Percentiles rank a stretch among this genome's conserved stretches.
Evolutionary conservation across 352 stramenopile species (phyloP).

Genomic region (Thalassiosira livingstoniorum): DNA sequence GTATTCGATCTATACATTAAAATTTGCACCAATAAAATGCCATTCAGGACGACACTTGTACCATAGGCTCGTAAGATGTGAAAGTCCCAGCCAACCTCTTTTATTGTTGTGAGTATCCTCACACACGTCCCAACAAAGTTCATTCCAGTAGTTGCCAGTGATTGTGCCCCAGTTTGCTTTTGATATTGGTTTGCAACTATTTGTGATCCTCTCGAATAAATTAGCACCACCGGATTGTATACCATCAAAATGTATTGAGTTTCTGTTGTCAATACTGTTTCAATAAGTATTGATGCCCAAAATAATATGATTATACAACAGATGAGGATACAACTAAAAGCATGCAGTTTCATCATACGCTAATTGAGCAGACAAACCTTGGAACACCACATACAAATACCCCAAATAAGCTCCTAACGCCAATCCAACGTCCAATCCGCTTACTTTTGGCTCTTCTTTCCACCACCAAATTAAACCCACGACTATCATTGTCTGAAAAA

Average conservation of each 20-base stretch:
- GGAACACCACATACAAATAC: slow-evolving; percentile 62
- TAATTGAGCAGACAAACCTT: no score
- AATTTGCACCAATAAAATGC: slow-evolving; percentile 70
- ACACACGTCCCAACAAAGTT: slow-evolving; percentile 72
- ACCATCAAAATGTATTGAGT: slow-evolving; percentile 71
- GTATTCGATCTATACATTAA: slow-evolving; percentile 78
- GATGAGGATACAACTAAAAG: not conserved
- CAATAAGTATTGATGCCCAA: not conserved
- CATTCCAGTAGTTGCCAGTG: slow-evolving; percentile 67
- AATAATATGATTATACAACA: not conserved
- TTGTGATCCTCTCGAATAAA: slow-evolving; percentile 71
- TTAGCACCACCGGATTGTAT: slow-evolving; percentile 65
- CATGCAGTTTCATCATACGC: not conserved
- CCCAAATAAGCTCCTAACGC: slow-evolving; percentile 32
- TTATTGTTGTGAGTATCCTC: slow-evolving; percentile 75
- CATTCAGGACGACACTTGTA: slow-evolving; percentile 63
- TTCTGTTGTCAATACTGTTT: slow-evolving; percentile 55
- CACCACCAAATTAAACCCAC: slow-evolving; percentile 67
- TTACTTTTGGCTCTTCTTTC: slow-evolving; percentile 32
- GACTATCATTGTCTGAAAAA: slow-evolving; percentile 69
- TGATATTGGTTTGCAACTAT: slow-evolving; percentile 64
- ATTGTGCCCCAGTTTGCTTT: slow-evolving; percentile 80
- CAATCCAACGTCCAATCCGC: slow-evolving; percentile 38
- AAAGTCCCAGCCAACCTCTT: slow-evolving; percentile 77
- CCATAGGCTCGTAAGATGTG: slow-evolving; percentile 68